Base-by-base conservation (phyloP, 192 early-diverging fungal species). In the Podila epigama region DNA sequence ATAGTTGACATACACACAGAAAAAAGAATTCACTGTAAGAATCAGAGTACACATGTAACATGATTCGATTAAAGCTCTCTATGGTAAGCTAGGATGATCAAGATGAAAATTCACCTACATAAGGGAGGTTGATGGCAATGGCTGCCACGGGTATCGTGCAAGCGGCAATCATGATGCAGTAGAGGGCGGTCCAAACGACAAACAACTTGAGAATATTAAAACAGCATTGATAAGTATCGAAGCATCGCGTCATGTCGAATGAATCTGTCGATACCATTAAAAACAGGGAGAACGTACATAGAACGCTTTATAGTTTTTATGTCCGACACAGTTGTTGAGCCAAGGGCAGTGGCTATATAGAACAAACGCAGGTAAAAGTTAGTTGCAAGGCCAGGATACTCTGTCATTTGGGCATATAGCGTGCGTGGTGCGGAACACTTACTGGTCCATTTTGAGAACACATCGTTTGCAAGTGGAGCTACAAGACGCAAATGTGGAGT, bases 401-500 rank as follows among this genome's bases (percentile, higher is more conserved):
- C n/a, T n/a, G n/a, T 16, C 6, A 1, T 36, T 9, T 8, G 9
- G 36, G 13, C 41, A 50, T 5, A 27, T 48, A 28, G 5, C 16
- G 25, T 31, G 8, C 15, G 37, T 20, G 33, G 63, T 16, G 25
- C 28, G 35, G 29, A 28, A 37, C 15, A 62, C 79, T 63, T 69
- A 81, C 79, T 82, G 81, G 41, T 82, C 81, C 81, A 82, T 82
- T 28, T 82, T 82, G 52, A 78, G 68, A 56, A 79, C 63, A 64
- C 81, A 82, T 53, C 80, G 72, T 27, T 79, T 67, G 35, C 63
- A 69, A 5, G 58, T 66, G 0, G 54, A 66, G 39, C 63, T 67
- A 53, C 48, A 50, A 13, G 5, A 39, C 13, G 37, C 1, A 29
- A 51, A 15, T 15, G 6, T 3, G 40, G 0, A 27, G 29, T 5